These are phyloP conservation scores for Aechmea fasciata DNA, from an alignment of 176 grass and related monocot species.

Conservation along the genomic window DNA sequence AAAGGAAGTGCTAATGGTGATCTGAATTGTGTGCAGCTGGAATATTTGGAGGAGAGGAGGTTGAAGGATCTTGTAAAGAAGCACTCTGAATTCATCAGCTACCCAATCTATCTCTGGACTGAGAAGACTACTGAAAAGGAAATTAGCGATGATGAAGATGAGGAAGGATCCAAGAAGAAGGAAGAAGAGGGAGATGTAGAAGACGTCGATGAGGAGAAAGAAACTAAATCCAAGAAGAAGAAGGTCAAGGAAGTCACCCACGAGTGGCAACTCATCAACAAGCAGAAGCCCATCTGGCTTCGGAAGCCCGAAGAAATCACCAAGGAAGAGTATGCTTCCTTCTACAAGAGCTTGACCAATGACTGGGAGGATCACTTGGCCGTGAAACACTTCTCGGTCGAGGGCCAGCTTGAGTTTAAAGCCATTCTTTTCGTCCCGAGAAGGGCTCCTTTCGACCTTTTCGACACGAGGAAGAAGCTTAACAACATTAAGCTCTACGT, in stretches of 20 bases:
- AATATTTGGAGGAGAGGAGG: slow-evolving; percentile 47
- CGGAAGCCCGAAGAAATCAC: slow-evolving; percentile 54
- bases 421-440: slow-evolving; percentile 48
- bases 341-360: slow-evolving; percentile 60
- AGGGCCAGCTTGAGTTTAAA: slow-evolving; percentile 56
- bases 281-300: slow-evolving; percentile 69
- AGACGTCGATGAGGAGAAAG: background rate
- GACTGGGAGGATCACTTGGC: slow-evolving; percentile 51
- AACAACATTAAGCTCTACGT: slow-evolving; percentile 68
- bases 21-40: slow-evolving; percentile 13
- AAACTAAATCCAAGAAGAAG: slow-evolving; percentile 22
- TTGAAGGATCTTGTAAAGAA: slow-evolving; percentile 68
- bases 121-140: slow-evolving; percentile 61
- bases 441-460: slow-evolving; percentile 44
- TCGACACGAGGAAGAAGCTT: slow-evolving; percentile 47
- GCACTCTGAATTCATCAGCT: slow-evolving; percentile 61
- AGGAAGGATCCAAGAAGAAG: background rate
- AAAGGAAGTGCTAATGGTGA: background rate
- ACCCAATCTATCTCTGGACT: slow-evolving; percentile 57
- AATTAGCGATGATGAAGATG: slow-evolving; percentile 47
- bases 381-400: slow-evolving; percentile 57
- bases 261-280: slow-evolving; percentile 50
- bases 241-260: slow-evolving; percentile 46
- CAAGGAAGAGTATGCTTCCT: slow-evolving; percentile 52
- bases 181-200: slow-evolving; percentile 37